Conservation (phyloP, 352 stramenopile genomes). For the Globisporangium heterothallicum region DNA sequence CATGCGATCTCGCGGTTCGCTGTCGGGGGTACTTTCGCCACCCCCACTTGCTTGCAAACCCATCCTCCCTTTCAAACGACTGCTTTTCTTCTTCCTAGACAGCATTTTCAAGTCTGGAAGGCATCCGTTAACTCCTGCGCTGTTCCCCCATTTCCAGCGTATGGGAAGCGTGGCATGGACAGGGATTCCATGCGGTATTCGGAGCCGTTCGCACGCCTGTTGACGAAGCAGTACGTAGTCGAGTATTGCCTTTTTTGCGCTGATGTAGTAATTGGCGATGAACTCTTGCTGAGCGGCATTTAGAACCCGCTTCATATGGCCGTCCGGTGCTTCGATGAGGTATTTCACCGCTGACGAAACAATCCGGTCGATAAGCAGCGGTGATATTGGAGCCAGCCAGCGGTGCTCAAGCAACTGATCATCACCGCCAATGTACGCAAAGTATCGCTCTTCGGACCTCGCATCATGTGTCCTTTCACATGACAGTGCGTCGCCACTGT, state of each 20-base stretch:
- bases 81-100: neutral
- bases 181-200: constrained; percentile 45
- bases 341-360: constrained; percentile 53
- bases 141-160: constrained; percentile 70
- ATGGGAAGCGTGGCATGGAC: constrained; percentile 30
- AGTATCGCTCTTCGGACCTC: constrained; percentile 47
- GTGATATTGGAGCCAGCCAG: constrained; percentile 34
- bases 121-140: constrained; percentile 38
- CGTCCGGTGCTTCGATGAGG: constrained; percentile 21
- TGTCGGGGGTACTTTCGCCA: neutral
- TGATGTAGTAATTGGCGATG: constrained; percentile 51
- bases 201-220: constrained; percentile 34
- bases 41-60: neutral
- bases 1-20: neutral
- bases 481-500: neutral
- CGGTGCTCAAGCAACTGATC: constrained; percentile 30
- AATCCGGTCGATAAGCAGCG: constrained; percentile 32
- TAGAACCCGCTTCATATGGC: constrained; percentile 39
- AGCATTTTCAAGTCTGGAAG: constrained; percentile 46
- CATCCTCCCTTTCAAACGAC: no score
- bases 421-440: constrained; percentile 39
- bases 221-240: constrained; percentile 61
- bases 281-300: constrained; percentile 38
- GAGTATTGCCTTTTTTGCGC: constrained; percentile 69
- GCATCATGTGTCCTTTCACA: neutral